phyloP scores from a whole-genome alignment of 352 stramenopile species.

The Phytophthora sp. region DNA sequence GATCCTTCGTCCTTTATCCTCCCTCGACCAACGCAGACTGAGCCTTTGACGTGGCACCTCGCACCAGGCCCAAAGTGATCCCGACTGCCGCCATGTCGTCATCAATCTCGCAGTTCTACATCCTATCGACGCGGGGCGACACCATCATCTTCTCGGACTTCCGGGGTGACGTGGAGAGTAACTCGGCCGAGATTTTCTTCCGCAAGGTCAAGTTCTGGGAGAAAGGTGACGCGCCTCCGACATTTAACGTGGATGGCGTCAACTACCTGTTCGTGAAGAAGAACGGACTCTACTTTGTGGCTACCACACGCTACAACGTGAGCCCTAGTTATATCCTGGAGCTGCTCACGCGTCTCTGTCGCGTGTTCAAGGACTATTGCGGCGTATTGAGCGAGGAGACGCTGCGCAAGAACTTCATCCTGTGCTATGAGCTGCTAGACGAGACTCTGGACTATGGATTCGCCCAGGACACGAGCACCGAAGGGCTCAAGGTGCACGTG shows the following conservation, averaged over 20 bases:
- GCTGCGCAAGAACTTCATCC: slow-evolving; percentile 99
- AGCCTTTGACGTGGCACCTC: slow-evolving; percentile 32
- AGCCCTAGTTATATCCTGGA: slow-evolving; percentile 96
- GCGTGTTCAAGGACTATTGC: slow-evolving; percentile 99
- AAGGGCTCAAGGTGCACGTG: slow-evolving; percentile 97
- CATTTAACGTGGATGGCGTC: slow-evolving; percentile 97
- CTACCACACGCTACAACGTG: slow-evolving; percentile 96
- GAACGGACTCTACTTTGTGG: slow-evolving; percentile 98
- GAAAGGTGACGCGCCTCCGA: slow-evolving; percentile 94
- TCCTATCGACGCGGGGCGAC: slow-evolving; percentile 97
- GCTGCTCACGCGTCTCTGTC: slow-evolving; percentile 93
- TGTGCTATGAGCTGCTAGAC: slow-evolving; percentile 99
- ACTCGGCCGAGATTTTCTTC: slow-evolving; percentile 97
- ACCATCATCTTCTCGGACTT: slow-evolving; percentile 99
- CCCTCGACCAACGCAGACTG: slow-evolving; percentile 9
- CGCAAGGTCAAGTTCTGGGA: slow-evolving; percentile 99
- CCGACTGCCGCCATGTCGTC: slow-evolving; percentile 40
- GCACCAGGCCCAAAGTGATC: too few species aligned
- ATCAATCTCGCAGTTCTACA: slow-evolving; percentile 98
- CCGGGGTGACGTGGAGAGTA: slow-evolving; percentile 86
- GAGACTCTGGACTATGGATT: slow-evolving; percentile 99
- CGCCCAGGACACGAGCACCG: slow-evolving; percentile 97
- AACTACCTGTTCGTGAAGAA: slow-evolving; percentile 99
- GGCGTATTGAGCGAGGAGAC: slow-evolving; percentile 98
- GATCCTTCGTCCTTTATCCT: slow-evolving; percentile 17